Evolutionary conservation across 805 yeast genomes (phyloP), one percentile per base, ranked within the genome.

Genomic region (Schwanniomyces polymorphus): DNA sequence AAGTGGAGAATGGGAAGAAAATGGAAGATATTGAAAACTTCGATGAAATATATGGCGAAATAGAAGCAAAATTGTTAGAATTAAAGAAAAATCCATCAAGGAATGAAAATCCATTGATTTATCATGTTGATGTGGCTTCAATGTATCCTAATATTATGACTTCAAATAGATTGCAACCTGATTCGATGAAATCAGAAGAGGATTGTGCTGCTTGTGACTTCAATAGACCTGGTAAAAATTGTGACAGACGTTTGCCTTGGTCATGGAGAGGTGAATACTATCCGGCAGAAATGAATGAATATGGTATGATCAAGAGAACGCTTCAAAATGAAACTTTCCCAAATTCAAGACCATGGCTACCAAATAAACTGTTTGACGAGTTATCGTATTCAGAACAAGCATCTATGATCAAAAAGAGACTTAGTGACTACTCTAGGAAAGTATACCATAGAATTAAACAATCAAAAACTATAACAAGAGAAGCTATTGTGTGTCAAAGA

Each of bases 61-160:
- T 95, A 47, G 76, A 75, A 37, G 54, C 60, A 0, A 72, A 73
- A 54, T 71, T 94, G 11, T 48, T 76, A n/a, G 87, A 76, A 2
- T 67, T 94, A 43, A 83, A 80, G 50, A 63, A 72, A 1, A 76
- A 76, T 33, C 91, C 92, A 1, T 74, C 74, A 31, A 75, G 97
- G 55, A 63, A 65, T 10, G 98, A 94, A 58, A 72, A 73, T 9
- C 99, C 99, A 0, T 72, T 88, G 41, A 94, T 94, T 52, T 94
- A 95, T 59, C 99, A 94, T 61, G 97, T 95, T 31, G 99, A 94
- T 73, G 99, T 94, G 43, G 97, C 99, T 0, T 94, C 99, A 1
- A 94, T 94, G 99, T 94, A 94, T 61, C 99, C 99, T 5, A 94
- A 94, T 61, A 94, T 94, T 63, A 94, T 94, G 98, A 90, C 97